These are phyloP conservation scores for Oryza rufipogon DNA, from an alignment of 176 grass and related monocot genomes.

Conservation along the genomic window DNA sequence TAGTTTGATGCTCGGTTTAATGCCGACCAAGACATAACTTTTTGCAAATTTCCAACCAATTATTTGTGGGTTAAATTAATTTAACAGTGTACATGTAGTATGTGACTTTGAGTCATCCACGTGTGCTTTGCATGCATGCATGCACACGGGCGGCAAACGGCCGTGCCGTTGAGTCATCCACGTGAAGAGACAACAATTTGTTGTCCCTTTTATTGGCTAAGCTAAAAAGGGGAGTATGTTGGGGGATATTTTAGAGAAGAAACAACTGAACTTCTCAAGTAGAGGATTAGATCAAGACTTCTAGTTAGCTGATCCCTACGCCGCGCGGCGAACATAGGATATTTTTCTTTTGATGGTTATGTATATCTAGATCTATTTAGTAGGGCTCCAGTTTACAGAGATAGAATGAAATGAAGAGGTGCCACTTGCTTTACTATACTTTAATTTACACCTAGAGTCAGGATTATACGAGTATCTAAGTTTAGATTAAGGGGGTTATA, in stretches of 20 bases:
- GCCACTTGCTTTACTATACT: too few relatives aligned
- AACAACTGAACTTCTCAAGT: not conserved
- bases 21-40: slow-evolving; percentile 25
- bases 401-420: too few relatives aligned
- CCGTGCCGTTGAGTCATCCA: slow-evolving; percentile 19
- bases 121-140: slow-evolving; percentile 10
- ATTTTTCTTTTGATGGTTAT: too few relatives aligned
- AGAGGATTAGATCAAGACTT: not conserved
- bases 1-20: slow-evolving; percentile 31
- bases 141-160: not conserved
- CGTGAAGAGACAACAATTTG: not conserved
- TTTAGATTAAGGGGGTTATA: too few relatives aligned
- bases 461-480: too few relatives aligned
- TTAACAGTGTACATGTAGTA: not conserved
- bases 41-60: slow-evolving; percentile 26
- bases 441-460: too few relatives aligned
- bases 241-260: not conserved
- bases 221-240: not conserved
- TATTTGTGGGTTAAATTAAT: slow-evolving; percentile 28
- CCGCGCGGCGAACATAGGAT: too few relatives aligned
- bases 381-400: too few relatives aligned
- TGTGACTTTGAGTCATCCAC: not conserved
- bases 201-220: not conserved
- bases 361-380: too few relatives aligned
- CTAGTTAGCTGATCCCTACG: too few relatives aligned